Percentiles rank a stretch among this genome's conserved stretches.
phyloP scores from a whole-genome alignment of 768 basidiomycete genomes.

The Trametopsis cervina region DNA sequence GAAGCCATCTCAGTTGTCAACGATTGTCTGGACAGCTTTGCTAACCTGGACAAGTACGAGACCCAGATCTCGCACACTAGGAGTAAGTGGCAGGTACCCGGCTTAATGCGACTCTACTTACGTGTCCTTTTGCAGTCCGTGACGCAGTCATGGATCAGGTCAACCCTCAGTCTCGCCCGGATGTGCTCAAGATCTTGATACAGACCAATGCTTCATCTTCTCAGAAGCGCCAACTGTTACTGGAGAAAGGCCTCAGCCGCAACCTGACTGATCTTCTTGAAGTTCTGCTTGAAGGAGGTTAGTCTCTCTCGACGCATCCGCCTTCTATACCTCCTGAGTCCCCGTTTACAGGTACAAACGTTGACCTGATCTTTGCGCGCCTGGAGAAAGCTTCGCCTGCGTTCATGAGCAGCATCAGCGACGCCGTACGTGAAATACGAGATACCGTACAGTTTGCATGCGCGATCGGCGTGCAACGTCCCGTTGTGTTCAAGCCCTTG shows the following conservation, averaged over 20 bases:
- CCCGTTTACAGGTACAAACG: conserved; percentile 45
- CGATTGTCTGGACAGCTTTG: conserved; percentile 65
- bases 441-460: conserved; percentile 51
- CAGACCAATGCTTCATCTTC: conserved; percentile 57
- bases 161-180: conserved; percentile 44
- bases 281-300: conserved; percentile 54
- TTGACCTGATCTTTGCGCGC: conserved; percentile 46
- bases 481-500: conserved; percentile 57
- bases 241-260: conserved; percentile 65
- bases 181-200: conserved; percentile 58
- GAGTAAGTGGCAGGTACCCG: conserved; percentile 36
- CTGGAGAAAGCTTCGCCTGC: conserved; percentile 57
- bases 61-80: conserved; percentile 74
- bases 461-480: conserved; percentile 55
- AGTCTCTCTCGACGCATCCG: conserved; percentile 11
- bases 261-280: conserved; percentile 72
- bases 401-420: conserved; percentile 40
- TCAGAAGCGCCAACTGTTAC: conserved; percentile 61
- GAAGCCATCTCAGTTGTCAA: conserved; percentile 67
- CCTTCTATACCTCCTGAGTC: not conserved
- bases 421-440: conserved; percentile 55
- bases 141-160: conserved; percentile 58
- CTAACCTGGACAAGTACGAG: conserved; percentile 63
- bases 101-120: not conserved
- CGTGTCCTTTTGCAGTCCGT: conserved; percentile 56